Evolutionary conservation across 768 basidiomycete species (phyloP).

Genomic region (Austroboletus eburneus): DNA sequence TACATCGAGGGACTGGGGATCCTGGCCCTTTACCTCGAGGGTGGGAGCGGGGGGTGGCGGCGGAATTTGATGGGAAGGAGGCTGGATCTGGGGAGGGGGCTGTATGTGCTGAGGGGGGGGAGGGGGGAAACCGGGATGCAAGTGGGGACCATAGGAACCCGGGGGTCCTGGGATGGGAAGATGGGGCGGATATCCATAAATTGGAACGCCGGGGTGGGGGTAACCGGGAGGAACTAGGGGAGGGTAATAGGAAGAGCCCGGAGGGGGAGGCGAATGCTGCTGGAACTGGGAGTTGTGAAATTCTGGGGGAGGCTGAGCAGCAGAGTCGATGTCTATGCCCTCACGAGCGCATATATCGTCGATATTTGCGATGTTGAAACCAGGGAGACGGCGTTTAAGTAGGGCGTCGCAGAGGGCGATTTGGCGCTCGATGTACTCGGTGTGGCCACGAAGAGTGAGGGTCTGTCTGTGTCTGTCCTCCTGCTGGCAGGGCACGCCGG

Average conservation of each 20-base stretch:
- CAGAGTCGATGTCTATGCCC: slow-evolving; percentile 50
- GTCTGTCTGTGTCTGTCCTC: slow-evolving; percentile 87
- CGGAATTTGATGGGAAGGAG: slow-evolving; percentile 25
- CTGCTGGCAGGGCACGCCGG: slow-evolving; percentile 77
- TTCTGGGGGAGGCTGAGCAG: slow-evolving; percentile 25
- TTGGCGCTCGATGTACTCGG: slow-evolving; percentile 77
- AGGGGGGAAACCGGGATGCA: slow-evolving; percentile 59
- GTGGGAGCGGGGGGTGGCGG: slow-evolving; percentile 23
- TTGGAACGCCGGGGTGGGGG: slow-evolving; percentile 39
- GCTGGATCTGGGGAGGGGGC: slow-evolving; percentile 34
- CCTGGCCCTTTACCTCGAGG: slow-evolving; percentile 62
- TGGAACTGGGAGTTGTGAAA: slow-evolving; percentile 34
- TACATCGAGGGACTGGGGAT: slow-evolving; percentile 78
- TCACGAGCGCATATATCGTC: slow-evolving; percentile 63
- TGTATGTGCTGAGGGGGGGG: slow-evolving; percentile 38
- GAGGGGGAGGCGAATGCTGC: slow-evolving; percentile 24
- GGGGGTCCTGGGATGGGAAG: slow-evolving; percentile 38
- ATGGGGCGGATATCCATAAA: slow-evolving; percentile 42
- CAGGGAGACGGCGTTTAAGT: slow-evolving; percentile 67
- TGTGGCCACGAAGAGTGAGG: slow-evolving; percentile 79
- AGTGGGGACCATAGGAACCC: slow-evolving; percentile 50
- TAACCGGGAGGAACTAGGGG: slow-evolving; percentile 42
- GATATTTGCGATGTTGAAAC: slow-evolving; percentile 61
- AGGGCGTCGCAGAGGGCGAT: slow-evolving; percentile 75
- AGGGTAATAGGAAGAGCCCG: slow-evolving; percentile 30